Percentiles rank a stretch among this genome's conserved stretches.
Evolutionary conservation across 495 filamentous ascomycete genomes (phyloP).

Genomic region (Tuber microsphaerosporum): DNA sequence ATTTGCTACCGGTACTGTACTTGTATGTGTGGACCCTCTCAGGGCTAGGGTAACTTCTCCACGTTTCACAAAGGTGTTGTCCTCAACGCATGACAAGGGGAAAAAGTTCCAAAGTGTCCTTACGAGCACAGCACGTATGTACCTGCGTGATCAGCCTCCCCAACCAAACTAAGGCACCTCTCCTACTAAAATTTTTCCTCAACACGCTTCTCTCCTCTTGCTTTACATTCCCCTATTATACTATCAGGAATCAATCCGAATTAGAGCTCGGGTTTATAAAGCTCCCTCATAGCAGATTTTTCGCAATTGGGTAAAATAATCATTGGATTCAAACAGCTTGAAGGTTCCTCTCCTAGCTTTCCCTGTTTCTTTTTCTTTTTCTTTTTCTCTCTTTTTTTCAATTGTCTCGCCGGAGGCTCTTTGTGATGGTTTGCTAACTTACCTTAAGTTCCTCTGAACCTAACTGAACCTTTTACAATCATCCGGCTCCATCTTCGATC

Average conservation of each 20-base stretch:
- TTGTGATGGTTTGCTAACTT: neutral
- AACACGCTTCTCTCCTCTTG: neutral
- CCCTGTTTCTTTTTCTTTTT: neutral
- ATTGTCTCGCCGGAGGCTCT: neutral
- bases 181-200: neutral
- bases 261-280: neutral
- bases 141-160: neutral
- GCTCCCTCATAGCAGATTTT: neutral
- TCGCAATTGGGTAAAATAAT: neutral
- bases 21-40: neutral
- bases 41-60: slow-evolving; percentile 20
- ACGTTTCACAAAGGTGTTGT: slow-evolving; percentile 32
- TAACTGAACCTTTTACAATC: slow-evolving; percentile 13
- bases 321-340: neutral
- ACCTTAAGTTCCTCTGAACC: neutral
- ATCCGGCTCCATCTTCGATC: slow-evolving; percentile 5
- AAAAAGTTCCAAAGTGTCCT: neutral
- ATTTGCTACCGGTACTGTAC: slow-evolving; percentile 25
- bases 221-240: neutral
- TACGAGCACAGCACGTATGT: neutral
- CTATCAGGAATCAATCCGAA: neutral
- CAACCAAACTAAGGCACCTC: slow-evolving; percentile 2
- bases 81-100: slow-evolving; percentile 23
- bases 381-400: neutral
- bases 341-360: neutral